Base-by-base conservation (phyloP, 2,329 filamentous ascomycete species). In the Cephalotrichum gorgonifer region DNA sequence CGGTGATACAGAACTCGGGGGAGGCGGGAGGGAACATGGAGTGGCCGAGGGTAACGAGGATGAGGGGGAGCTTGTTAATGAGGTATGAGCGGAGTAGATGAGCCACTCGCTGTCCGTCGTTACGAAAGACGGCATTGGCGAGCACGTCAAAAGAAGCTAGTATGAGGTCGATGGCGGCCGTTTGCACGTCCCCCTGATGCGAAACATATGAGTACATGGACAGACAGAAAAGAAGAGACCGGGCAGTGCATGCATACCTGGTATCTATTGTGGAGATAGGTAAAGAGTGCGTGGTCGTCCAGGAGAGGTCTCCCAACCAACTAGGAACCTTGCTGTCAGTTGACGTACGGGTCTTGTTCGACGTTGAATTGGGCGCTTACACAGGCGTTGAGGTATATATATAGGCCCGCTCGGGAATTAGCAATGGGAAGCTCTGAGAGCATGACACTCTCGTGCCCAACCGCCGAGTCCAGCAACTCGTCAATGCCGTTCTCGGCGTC, bases 81-180 rank as follows among this genome's bases (percentile, higher is more conserved):
- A 98, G 73, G 61, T 93, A 98, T 1, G 90, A 94, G 31, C 88
- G 84, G 47, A 95, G 74, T 17, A 91, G 68, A 51, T 89, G 83
- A 50, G 87, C 86, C 6, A 74, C 70, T 50, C 72, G 73, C 39
- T 67, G 67, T 1, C 71, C 71, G 53, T 80, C 75, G 41, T 73
- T 75, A 6, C 74, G 79, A 56, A 93, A 87, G 54, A 91, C 86
- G 5, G 86, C 85, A 58, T 95, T 95, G 31, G 89, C 86, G 15
- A 98, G 72, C 5, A 94, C 77, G 57, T 97, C 90, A 59, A 98
- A 97, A 0, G 89, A 83, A 2, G 89, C 88, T 9, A 91, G 77
- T 39, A 97, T 85, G 2, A 97, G 73, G 57, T 96, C 89, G 48
- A 88, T 80, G 0, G 86, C 81, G 42, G 88, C 81, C 12, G 79